Conservation (phyloP, 2,329 filamentous ascomycete species). For the Alternaria hordeiaustralica region DNA sequence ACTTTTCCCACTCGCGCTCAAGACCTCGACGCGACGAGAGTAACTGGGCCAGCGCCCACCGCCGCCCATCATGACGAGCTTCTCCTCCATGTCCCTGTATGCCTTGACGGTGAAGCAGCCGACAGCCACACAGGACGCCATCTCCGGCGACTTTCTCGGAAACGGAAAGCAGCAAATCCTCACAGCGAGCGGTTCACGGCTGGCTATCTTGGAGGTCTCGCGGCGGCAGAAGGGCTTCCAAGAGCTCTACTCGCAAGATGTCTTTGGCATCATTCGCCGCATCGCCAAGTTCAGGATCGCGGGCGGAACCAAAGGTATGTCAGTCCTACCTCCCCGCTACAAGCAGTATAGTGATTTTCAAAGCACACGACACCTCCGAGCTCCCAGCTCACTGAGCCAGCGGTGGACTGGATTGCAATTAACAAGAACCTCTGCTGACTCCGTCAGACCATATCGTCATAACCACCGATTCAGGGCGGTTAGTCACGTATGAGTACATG, state of each 20-base stretch:
- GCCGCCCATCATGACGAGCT: constrained; percentile 81
- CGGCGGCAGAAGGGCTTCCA: constrained; percentile 84
- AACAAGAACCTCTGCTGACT: constrained; percentile 40
- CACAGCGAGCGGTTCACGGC: constrained; percentile 86
- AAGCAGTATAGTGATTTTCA: constrained; percentile 58
- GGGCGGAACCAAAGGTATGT: constrained; percentile 93
- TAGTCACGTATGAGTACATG: constrained; percentile 91
- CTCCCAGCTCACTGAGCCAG: constrained; percentile 30
- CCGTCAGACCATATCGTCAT: constrained; percentile 90
- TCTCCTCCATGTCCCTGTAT: constrained; percentile 98
- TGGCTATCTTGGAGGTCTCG: constrained; percentile 87
- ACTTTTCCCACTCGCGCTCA: background rate
- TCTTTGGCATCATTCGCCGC: constrained; percentile 93
- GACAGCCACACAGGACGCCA: constrained; percentile 85
- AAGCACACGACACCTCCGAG: constrained; percentile 43
- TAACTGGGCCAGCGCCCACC: constrained; percentile 42
- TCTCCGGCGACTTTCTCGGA: constrained; percentile 92
- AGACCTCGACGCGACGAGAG: constrained; percentile 21
- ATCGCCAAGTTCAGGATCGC: constrained; percentile 90
- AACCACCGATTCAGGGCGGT: constrained; percentile 92
- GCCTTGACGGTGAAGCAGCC: constrained; percentile 94
- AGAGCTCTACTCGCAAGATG: constrained; percentile 86
- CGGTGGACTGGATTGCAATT: constrained; percentile 38
- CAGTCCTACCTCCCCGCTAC: constrained; percentile 31
- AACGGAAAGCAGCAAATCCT: constrained; percentile 98